Evolutionary conservation across 1,284 basidiomycete species (phyloP), one percentile per base, ranked within the genome.

Genomic region (Malassezia restricta): DNA sequence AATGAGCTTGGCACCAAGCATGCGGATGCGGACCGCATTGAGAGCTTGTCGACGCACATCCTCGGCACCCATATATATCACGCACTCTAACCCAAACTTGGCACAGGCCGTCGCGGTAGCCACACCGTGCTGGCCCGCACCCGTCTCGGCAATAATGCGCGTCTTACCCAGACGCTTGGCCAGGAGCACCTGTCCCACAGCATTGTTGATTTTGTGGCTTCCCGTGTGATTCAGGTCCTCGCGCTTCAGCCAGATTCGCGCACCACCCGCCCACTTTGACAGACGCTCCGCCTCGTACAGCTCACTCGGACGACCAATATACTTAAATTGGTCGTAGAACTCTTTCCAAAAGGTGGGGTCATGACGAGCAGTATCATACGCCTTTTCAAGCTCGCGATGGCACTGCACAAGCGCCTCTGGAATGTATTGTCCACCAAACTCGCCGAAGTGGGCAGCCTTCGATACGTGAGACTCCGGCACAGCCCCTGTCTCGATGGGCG

Each of bases 11-110:
- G 81, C 94, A 51, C 94, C 94, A 30, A 98, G 80, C 90, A 96
- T 95, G 73, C 85, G 83, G 74, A 98, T 99, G 49, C 92, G 81
- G 82, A 96, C 96, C 29, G 96, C 94, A 76, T 98, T 98, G 64
- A 98, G 76, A 12, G 87, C 85, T 75, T 98, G 94, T 39, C 94
- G 80, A 35, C 89, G 81, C 20, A 95, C 91, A 75, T 98, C 94
- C 75, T 96, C 92, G n/a, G 87, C 82, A 49, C 94, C 94, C 92
- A 99, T 98, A 77, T 91, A 98, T 62, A 99, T 80, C 64, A 94
- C 77, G 73, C 94, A 99, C 74, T 96, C 85, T 77, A 98, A 71
- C 12, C 88, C 91, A 68, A 98, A 98, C 65, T 87, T 86, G 43
- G 92, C 92, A 65, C 94, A 98, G 8, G 89, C 94, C 2, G 92